These are phyloP conservation scores for Aspergillus terreus DNA, from an alignment of 2,329 filamentous ascomycete genomes.

Conservation along the genomic window DNA sequence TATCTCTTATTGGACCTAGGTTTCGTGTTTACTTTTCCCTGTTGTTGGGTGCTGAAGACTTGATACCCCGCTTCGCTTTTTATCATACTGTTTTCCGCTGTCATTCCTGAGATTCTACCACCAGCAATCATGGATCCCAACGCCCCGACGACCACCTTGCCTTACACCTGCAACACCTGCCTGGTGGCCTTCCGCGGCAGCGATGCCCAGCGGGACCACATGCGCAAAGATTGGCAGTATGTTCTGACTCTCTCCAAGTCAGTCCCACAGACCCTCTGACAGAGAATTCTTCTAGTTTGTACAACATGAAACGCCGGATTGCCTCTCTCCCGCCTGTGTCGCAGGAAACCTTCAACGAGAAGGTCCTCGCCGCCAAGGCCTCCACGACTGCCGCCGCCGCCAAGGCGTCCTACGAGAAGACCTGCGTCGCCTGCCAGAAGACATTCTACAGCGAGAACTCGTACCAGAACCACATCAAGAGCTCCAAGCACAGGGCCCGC, in stretches of 20 bases:
- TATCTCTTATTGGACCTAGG: background rate
- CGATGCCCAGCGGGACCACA: conserved; percentile 89
- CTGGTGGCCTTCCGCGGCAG: conserved; percentile 94
- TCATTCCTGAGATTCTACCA: background rate
- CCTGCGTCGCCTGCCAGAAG: conserved; percentile 79
- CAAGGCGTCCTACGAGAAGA: conserved; percentile 81
- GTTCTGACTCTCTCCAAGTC: conserved; percentile 36
- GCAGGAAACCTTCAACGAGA: conserved; percentile 91
- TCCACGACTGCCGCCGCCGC: conserved; percentile 78
- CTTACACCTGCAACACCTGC: conserved; percentile 97
- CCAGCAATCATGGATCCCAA: conserved; percentile 1
- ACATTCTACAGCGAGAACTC: conserved; percentile 97
- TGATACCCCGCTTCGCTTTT: background rate
- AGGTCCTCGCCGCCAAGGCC: conserved; percentile 87
- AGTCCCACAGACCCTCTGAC: conserved; percentile 1
- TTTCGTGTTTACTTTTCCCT: background rate
- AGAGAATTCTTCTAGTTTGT: conserved; percentile 58
- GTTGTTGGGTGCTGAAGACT: background rate
- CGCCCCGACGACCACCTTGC: conserved; percentile 50
- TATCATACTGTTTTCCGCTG: background rate
- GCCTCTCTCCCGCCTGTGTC: conserved; percentile 86
- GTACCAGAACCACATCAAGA: conserved; percentile 85
- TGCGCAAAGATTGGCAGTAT: conserved; percentile 99
- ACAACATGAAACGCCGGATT: conserved; percentile 93
- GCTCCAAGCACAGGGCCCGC: conserved; percentile 80